Base-by-base conservation (phyloP, 2,329 filamentous ascomycete species). In the Arthroderma sp. region DNA sequence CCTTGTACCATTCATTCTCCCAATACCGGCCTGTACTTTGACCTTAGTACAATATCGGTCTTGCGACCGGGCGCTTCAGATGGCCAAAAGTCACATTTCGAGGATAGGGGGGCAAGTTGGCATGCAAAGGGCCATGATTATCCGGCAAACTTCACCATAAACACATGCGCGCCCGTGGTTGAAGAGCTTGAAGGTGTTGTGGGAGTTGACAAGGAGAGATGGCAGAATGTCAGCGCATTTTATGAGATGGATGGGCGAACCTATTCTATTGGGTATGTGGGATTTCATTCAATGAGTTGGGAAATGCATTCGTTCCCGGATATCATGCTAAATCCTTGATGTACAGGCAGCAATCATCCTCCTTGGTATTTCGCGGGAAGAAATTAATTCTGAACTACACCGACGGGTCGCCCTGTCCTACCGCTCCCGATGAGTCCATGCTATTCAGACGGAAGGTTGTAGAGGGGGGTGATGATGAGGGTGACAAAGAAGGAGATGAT, bases 331-430 rank as follows among this genome's bases (percentile, higher is more conserved):
- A 22, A 22, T 22, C 15, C 10, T 36, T 22, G 15, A 7, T 32
- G 4, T 36, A 40, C 46, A 67, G 69, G 40, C 62, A 71, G 56
- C 57, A 67, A 58, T 62, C 67, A 36, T 62, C 68, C 0, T 55
- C 66, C 22, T 66, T 65, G 28, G 58, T 72, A 46, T 71, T 72
- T 50, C 66, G 70, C 15, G 70, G 70, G 47, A 66, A 67, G 50
- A 70, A 86, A 61, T 71, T 89, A 3, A 76, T 88, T 8, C 66
- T 89, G 15, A 83, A 86, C 57, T 89, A 89, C 61, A 80, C 74
- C 0, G 75, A 79, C 53, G 85, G 85, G 36, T 89, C 85, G 0
- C 83, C 82, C 0, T 89, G 85, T 57, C 55, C 61, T 40, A 47
- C 45, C 6, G 39, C 42, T 11, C 38, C 45, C 22, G 11, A 34